Evolutionary conservation across 2,329 filamentous ascomycete species (phyloP).

Genomic region (Microcyclospora tardicrescens): DNA sequence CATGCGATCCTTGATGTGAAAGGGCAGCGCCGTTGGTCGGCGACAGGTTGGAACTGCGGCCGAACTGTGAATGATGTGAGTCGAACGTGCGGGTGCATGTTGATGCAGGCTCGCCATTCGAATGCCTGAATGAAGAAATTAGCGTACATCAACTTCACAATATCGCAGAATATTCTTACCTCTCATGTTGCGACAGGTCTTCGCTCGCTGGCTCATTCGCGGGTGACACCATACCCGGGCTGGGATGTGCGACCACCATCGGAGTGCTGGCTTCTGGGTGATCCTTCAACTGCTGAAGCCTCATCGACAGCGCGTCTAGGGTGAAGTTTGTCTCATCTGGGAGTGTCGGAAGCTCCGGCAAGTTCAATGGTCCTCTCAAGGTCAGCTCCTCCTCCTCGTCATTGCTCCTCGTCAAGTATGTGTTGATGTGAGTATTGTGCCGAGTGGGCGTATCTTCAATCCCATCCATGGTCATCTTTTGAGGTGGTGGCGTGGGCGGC

Average conservation of each 20-base stretch:
- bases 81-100: conserved; percentile 1
- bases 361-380: conserved; percentile 22
- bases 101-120: conserved; percentile 1
- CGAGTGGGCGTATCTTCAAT: conserved; percentile 25
- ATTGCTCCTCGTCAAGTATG: conserved; percentile 14
- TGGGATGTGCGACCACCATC: conserved; percentile 16
- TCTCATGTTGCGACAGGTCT: neutral
- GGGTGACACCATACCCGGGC: conserved; percentile 18
- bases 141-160: neutral
- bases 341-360: conserved; percentile 23
- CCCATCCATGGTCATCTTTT: conserved; percentile 14
- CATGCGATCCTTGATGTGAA: conserved; percentile 13
- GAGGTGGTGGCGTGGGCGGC: conserved; percentile 16
- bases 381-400: conserved; percentile 20
- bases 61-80: neutral
- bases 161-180: conserved; percentile 1
- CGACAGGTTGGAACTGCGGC: conserved; percentile 5
- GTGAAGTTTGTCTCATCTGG: conserved; percentile 24
- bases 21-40: conserved; percentile 7
- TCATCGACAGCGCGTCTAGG: conserved; percentile 19
- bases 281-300: conserved; percentile 21
- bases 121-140: neutral
- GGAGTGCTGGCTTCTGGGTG: conserved; percentile 21
- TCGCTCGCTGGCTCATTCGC: conserved; percentile 4
- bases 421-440: conserved; percentile 23